Evolutionary conservation across 2,329 filamentous ascomycete genomes (phyloP), one percentile per base, ranked within the genome.

Genomic region (Colletotrichum sp.): DNA sequence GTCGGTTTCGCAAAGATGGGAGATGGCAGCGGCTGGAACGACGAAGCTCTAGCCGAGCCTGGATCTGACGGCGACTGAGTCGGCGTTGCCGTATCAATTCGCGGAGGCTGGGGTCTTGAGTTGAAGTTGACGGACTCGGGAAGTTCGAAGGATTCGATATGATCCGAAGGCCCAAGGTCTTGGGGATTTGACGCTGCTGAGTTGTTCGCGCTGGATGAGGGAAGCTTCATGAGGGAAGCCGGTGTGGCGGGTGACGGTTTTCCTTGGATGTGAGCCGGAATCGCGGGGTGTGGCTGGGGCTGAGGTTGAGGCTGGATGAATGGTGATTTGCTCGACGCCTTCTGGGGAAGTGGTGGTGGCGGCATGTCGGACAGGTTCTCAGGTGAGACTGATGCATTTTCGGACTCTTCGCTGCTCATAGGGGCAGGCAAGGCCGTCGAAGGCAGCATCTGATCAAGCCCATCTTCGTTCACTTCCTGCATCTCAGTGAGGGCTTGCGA

Each of bases 171-270:
- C 21, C 85, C 82, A 4, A 86, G 83, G 18, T 88, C 88, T 28
- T 85, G 82, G 78, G 83, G 79, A 76, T 83, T 82, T 77, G 85
- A 81, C 34, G 88, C 84, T 77, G 77, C 34, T 15, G 76, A 77
- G 15, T 73, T 73, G 24, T 90, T 90, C 69, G 86, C 84, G 79
- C 87, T 88, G 80, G 90, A 90, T 30, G 90, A 88, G 5, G 89
- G 89, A 59, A 96, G 88, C 80, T 92, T 94, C 94, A 98, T 98
- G 75, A 98, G 86, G 8, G 96, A 98, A 10, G 96, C 95, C 1
- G 96, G 96, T 1, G 96, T 98, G 2, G 95, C 96, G 13, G 95
- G 95, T 69, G 92, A 91, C 79, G 86, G 87, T 68, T 87, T 88
- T 26, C 85, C 86, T 32, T 83, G 81, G 5, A 83, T 79, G 52